phyloP scores from a whole-genome alignment of 306 rosid species.

The Medicago truncatula region MtrunA17r5.0-ANR NC_053044.1:13673501-13674000 shows the following conservation, averaged over 20 bases:
- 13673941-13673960: constrained; percentile 10
- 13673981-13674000: constrained; percentile 3
- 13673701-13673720: not conserved
- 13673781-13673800: not conserved
- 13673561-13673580: not conserved
- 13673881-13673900: not conserved
- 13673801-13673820: not conserved
- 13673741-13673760: not conserved
- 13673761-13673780: not conserved
- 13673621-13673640: too few species aligned
- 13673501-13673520: constrained; percentile 1
- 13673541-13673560: not conserved
- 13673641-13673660: too few species aligned
- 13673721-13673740: not conserved
- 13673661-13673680: not conserved
- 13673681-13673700: not conserved
- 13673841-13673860: constrained; percentile 3
- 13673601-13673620: not conserved
- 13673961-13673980: constrained; percentile 26
- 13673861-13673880: not conserved
- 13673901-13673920: not conserved
- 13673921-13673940: constrained; percentile 18
- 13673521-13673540: constrained; percentile 14
- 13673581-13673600: not conserved
- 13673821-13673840: not conserved